These are phyloP conservation scores for Alternaria arborescens DNA, from an alignment of 2,329 filamentous ascomycete species.

Conservation along the genomic window DNA sequence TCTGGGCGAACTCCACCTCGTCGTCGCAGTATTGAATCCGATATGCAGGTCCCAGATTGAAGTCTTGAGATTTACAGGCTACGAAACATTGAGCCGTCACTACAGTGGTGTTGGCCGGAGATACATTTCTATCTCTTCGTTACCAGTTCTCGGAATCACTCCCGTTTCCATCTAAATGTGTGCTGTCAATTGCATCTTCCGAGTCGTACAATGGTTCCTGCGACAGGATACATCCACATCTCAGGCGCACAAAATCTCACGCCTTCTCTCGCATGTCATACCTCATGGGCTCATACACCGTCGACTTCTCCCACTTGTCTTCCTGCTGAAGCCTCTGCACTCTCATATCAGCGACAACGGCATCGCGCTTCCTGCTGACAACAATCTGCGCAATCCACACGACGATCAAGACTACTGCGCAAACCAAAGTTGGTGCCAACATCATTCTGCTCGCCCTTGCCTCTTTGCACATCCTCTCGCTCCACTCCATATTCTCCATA, in stretches of 20 bases:
- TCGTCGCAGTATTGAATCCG: neutral
- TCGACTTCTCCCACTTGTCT: neutral
- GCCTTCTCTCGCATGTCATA: neutral
- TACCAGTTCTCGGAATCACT: neutral
- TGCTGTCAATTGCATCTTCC: neutral
- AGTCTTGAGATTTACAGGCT: neutral
- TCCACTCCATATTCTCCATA: neutral
- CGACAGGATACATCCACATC: neutral
- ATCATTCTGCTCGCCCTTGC: neutral
- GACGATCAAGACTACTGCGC: neutral
- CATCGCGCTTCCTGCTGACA: neutral
- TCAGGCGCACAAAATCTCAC: neutral
- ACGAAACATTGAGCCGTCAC: neutral
- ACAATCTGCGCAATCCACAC: neutral
- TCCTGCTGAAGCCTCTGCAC: neutral
- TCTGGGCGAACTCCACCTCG: neutral
- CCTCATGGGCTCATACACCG: neutral
- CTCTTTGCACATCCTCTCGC: neutral
- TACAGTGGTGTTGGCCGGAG: neutral
- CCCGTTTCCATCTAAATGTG: neutral
- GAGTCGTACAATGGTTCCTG: neutral
- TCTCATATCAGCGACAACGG: neutral
- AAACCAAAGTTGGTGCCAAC: neutral
- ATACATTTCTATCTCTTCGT: neutral
- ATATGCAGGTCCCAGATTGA: neutral